Evolutionary conservation across 352 stramenopile species (phyloP).

Genomic region (Phytopythium vexans): DNA sequence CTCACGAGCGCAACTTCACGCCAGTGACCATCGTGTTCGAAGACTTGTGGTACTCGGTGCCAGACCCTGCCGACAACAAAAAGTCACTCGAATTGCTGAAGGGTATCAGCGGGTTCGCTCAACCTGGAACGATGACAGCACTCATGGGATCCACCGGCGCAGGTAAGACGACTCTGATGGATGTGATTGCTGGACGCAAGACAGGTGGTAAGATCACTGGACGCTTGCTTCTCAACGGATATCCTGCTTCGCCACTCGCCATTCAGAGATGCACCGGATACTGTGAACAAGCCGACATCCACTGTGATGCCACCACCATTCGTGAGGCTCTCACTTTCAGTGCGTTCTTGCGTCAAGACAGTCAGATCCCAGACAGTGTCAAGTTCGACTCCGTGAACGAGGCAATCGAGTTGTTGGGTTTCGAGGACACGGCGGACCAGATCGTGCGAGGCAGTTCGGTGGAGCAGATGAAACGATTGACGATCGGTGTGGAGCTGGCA

Average conservation of each 20-base stretch:
- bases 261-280: constrained; percentile 13
- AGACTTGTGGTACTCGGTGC: constrained; percentile 20
- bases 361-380: constrained; percentile 5
- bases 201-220: constrained; percentile 65
- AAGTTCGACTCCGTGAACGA: constrained; percentile 25
- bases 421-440: constrained; percentile 17
- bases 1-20: constrained; percentile 18
- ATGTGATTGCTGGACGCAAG: constrained; percentile 90
- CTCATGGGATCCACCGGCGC: constrained; percentile 41
- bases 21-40: constrained; percentile 32
- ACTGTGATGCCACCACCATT: constrained; percentile 11
- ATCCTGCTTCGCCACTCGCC: constrained; percentile 17
- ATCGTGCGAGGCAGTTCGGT: constrained; percentile 13
- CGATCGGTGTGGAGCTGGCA: constrained; percentile 56
- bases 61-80: constrained; percentile 13
- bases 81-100: constrained; percentile 28
- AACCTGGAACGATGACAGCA: constrained; percentile 29
- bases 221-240: constrained; percentile 82
- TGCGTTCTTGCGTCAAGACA: constrained; percentile 48
- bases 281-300: constrained; percentile 19
- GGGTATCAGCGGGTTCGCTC: constrained; percentile 28
- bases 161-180: constrained; percentile 37
- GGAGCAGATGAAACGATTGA: constrained; percentile 41
- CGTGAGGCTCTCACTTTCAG: constrained; percentile 82
- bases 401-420: constrained; percentile 18